A percentile compares a stretch with the other conserved stretches of the same genome.
Evolutionary conservation across 768 basidiomycete species (phyloP).

Genomic region (Tephrocybe sp.): DNA sequence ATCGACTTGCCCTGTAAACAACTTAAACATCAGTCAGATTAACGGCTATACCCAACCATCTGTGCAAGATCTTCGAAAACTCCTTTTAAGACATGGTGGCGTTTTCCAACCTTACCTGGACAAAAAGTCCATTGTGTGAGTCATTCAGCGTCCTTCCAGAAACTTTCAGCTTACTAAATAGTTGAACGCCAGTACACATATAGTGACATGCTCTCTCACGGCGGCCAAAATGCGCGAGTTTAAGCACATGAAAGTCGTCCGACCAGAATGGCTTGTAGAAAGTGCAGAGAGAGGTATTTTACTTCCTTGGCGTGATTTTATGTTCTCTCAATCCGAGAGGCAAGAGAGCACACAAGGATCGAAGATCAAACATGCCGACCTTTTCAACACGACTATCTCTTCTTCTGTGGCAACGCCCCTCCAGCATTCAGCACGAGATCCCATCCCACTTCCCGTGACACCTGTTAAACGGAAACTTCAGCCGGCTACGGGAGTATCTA

Average conservation of each 20-base stretch:
- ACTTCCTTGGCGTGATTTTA: slow-evolving; percentile 80
- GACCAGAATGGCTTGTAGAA: slow-evolving; percentile 85
- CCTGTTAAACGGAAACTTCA: slow-evolving; percentile 8
- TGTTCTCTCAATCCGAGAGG: slow-evolving; percentile 51
- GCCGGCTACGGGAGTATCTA: not conserved
- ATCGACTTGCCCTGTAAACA: no score
- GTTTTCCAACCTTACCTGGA: slow-evolving; percentile 82
- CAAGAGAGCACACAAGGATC: slow-evolving; percentile 51
- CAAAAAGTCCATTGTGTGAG: slow-evolving; percentile 72
- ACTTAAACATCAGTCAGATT: slow-evolving; percentile 54
- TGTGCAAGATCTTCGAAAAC: slow-evolving; percentile 76
- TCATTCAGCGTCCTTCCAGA: slow-evolving; percentile 15
- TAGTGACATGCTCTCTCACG: slow-evolving; percentile 89
- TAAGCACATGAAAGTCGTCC: slow-evolving; percentile 85
- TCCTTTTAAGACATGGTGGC: slow-evolving; percentile 85
- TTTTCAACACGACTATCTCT: slow-evolving; percentile 23
- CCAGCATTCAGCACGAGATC: not conserved
- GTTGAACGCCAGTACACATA: slow-evolving; percentile 65
- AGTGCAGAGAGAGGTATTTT: slow-evolving; percentile 68
- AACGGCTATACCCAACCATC: slow-evolving; percentile 91
- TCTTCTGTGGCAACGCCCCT: not conserved
- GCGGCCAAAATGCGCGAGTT: slow-evolving; percentile 89
- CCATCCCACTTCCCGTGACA: not conserved
- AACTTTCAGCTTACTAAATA: not conserved
- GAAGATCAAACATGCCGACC: slow-evolving; percentile 35